Base-by-base conservation (phyloP, 2,329 filamentous ascomycete genomes). In the Chaetomium sp. region DNA sequence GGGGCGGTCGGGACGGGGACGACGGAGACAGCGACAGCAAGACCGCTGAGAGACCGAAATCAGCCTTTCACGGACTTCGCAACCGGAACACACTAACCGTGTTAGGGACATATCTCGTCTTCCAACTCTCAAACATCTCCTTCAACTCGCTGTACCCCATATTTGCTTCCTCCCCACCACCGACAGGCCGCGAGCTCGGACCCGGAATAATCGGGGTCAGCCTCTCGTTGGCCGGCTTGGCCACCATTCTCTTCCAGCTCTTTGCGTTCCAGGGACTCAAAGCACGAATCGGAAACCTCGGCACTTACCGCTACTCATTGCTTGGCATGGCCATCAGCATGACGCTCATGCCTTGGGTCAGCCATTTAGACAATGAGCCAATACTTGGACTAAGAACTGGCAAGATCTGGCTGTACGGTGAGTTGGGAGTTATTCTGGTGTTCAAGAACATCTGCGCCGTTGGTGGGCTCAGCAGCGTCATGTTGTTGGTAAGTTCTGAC, bases 131-230 rank as follows among this genome's bases (percentile, higher is more conserved):
- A 66, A 98, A 98, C 76, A 92, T 97, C 69, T 93, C 92, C 3
- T 99, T 93, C 83, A 97, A 97, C 77, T 94, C 92, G 21, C 81
- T 99, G 0, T 99, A 96, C 72, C 95, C 95, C 0, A 94, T 98
- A 61, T 99, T 98, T 72, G 91, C 90, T 0, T 88, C 93, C 62
- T 87, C 90, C 0, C 77, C 84, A 0, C 82, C 87, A 0, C 95
- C 95, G 0, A 89, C 88, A 0, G 95, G 95, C 21, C 89, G 95
- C 49, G 82, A 83, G 0, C 81, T 98, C 3, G 84, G 84, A 0
- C 92, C 94, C 0, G 84, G 87, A 63, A 92, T 91, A 65, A 97
- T 98, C 53, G 95, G 95, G 0, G 78, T 97, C 21, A 91, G 90
- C 0, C 81, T 97, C 60, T 94, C 91, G 0, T 89, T 96, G 67